Base-by-base conservation (phyloP, 345 rosid genomes). In the Acer campestre region DNA sequence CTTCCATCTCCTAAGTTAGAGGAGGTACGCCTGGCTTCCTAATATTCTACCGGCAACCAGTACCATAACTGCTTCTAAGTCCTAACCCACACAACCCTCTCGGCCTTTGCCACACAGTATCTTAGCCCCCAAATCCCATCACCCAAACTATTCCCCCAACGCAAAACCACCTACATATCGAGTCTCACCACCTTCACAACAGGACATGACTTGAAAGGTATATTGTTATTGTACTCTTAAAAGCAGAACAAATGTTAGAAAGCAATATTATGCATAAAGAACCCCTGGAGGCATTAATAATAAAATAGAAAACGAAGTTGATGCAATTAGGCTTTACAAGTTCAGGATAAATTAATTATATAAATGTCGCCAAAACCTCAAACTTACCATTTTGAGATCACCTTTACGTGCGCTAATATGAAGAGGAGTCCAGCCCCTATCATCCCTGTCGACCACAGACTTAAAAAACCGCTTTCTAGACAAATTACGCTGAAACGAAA, bases 391-490 rank as follows among this genome's bases (percentile, higher is more conserved):
- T 82, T 81, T 88, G 82, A 94, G 84, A 82, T 96, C 97, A 46
- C 99, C 99, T 85, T 91, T 90, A 27, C 94, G 81, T 22, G 99
- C 95, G 81, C 89, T 89, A 27, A 96, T 83, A 61, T 96, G 99
- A 68, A 96, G 97, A 73, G 80, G 79, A 72, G 97, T 92, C 98
- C 98, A 96, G 8, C 99, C 99, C 77, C 99, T 85, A 66, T 96
- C 99, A 68, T 96, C 97, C 56, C 83, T 81, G 67, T 81, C 97
- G 1, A 80, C 78, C 51, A 85, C 83, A 64, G 86, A 77, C 79
- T 83, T 85, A 38, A 86, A 84, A 5, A 86, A 88, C 40, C 94
- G 88, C 67, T 88, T 86, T 72, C 88, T 92, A 1, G 91, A 86
- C 29, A 90, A 86, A 64, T 76, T 89, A 63, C 93, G 90, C 81